These are phyloP conservation scores for Hymenoscyphus occultus DNA, from an alignment of 2,329 filamentous ascomycete genomes.

Conservation along the genomic window DNA sequence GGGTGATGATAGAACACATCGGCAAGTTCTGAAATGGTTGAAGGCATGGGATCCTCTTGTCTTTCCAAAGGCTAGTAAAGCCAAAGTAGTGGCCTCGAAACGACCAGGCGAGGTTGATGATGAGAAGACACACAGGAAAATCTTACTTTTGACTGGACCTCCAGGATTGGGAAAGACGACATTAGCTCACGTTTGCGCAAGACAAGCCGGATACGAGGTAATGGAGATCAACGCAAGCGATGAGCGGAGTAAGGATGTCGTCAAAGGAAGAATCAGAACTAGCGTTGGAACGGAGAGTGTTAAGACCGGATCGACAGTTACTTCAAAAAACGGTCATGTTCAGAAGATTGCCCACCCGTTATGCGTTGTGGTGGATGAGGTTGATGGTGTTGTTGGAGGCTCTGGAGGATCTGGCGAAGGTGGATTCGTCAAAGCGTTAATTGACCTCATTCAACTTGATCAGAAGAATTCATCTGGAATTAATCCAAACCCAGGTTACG, in stretches of 20 bases:
- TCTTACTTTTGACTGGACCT: constrained; percentile 84
- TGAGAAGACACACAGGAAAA: constrained; percentile 79
- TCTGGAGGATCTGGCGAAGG: constrained; percentile 77
- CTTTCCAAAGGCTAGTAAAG: constrained; percentile 67
- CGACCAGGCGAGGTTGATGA: constrained; percentile 51
- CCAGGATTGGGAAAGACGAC: constrained; percentile 96
- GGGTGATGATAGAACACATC: constrained; percentile 90
- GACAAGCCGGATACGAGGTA: constrained; percentile 92
- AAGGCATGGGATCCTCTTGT: constrained; percentile 93
- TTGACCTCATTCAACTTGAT: constrained; percentile 83
- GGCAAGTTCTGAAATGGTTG: constrained; percentile 85
- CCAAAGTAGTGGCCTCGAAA: constrained; percentile 47
- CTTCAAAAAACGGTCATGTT: constrained; percentile 50
- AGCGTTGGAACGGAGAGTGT: constrained; percentile 94
- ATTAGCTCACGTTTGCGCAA: constrained; percentile 90
- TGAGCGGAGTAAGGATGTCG: constrained; percentile 84
- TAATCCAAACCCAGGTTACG: constrained; percentile 35
- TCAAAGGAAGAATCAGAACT: constrained; percentile 86
- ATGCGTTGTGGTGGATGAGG: constrained; percentile 93
- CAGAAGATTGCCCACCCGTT: constrained; percentile 79
- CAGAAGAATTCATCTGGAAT: constrained; percentile 65
- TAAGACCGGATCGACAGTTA: constrained; percentile 61
- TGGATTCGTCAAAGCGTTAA: constrained; percentile 90
- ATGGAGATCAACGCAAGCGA: constrained; percentile 98
- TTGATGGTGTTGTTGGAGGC: constrained; percentile 87